Evolutionary conservation across 371 early-diverging fungal species (phyloP).

Genomic region (Mortierella sp.): DNA sequence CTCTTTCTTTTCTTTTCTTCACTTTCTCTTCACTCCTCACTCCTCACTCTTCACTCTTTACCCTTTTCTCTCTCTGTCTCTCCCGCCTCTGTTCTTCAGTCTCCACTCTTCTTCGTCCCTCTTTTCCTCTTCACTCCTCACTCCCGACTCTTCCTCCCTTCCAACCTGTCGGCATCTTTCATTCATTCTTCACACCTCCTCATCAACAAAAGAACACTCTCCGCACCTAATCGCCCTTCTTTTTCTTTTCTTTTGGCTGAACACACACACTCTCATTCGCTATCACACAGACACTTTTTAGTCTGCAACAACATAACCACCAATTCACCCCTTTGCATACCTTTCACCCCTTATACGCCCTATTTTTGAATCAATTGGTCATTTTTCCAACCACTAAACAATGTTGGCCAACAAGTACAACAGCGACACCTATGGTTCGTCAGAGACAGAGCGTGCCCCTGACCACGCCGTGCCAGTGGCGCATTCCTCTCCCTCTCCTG

Average conservation of each 20-base stretch:
- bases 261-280: background rate
- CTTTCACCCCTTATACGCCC: background rate
- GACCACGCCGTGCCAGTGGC: slow-evolving; percentile 16
- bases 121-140: background rate
- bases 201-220: background rate
- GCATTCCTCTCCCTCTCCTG: background rate
- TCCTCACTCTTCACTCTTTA: background rate
- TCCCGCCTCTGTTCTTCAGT: background rate
- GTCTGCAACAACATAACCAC: background rate
- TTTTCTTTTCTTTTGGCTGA: background rate
- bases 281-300: background rate
- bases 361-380: background rate
- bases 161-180: background rate
- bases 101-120: background rate
- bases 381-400: background rate
- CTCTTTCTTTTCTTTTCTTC: background rate
- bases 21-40: background rate
- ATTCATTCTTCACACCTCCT: background rate
- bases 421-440: slow-evolving; percentile 21
- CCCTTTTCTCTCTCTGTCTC: background rate
- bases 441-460: slow-evolving; percentile 22
- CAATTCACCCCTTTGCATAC: background rate
- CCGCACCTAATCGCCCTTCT: background rate
- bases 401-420: slow-evolving; percentile 46
- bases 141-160: background rate